Evolutionary conservation across 805 yeast species (phyloP), one percentile per base, ranked within the genome.

Genomic region (Ogataea kodamae): DNA sequence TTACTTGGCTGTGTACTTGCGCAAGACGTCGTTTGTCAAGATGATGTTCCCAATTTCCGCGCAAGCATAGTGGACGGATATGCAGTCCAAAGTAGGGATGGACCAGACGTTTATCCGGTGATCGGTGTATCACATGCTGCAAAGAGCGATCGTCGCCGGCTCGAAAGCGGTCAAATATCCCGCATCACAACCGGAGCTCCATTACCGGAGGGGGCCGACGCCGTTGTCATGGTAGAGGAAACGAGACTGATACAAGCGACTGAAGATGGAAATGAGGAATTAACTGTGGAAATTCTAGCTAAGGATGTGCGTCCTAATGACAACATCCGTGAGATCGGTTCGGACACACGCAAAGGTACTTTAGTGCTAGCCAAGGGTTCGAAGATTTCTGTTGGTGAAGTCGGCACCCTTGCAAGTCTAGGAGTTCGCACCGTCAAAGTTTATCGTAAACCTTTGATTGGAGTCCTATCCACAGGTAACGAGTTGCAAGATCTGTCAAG

Each of bases 41-140:
- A 55, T 1, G 53, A 61, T 33, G 72, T 71, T 9, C 78, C 78
- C 0, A 57, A 62, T 11, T 72, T 69, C 50, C 47, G 72, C n/a
- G 76, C 79, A 2, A 67, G 75, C 37, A 69, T 73, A 17, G 78
- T 73, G 4, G 79, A 73, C 44, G 79, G 79, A 0, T 73, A 73
- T 42, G 78, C 78, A 1, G 73, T 72, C 1, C 37, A 55, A 5
- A 61, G 62, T 37, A 33, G 60, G 0, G 76, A 68, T 43, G 70
- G 75, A 7, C 68, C 74, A 0, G 74, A 72, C 1, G 46, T 49
- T 0, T 66, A 65, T 34, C 65, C 65, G 0, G 64, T 73, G 5
- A 63, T 59, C 0, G 39, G 58, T 3, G 53, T 66, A 5, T 64
- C 73, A 2, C 72, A 67, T 49, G 75, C 75, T 11, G 49, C 64